These are phyloP conservation scores for Serendipita sp. DNA, from an alignment of 768 basidiomycete genomes.

Conservation along the genomic window DNA sequence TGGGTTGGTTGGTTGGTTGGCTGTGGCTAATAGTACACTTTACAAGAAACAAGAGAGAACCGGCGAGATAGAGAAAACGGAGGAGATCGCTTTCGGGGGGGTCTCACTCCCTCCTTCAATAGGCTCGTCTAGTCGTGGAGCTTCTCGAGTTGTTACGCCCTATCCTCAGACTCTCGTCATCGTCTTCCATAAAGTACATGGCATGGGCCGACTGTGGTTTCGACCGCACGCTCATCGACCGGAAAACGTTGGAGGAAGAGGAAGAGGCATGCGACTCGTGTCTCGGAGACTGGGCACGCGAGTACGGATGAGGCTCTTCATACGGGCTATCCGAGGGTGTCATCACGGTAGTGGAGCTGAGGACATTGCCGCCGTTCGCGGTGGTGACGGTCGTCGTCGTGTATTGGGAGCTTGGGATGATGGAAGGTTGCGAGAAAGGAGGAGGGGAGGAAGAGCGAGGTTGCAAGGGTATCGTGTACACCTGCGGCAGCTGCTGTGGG, in stretches of 20 bases:
- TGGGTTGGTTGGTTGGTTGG: too few relatives aligned
- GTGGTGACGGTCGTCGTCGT: background rate
- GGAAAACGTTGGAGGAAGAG: background rate
- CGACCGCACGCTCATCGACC: background rate
- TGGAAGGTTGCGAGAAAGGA: too few relatives aligned
- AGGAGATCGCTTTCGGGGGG: too few relatives aligned
- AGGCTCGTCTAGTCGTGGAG: too few relatives aligned
- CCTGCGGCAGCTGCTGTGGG: background rate
- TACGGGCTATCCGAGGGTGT: background rate
- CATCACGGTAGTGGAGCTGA: background rate
- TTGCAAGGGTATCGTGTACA: background rate
- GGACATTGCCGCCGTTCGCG: background rate
- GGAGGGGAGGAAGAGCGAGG: background rate
- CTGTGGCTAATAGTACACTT: too few relatives aligned
- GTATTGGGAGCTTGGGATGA: too few relatives aligned
- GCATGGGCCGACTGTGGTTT: background rate
- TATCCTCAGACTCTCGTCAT: background rate
- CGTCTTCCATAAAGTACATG: background rate
- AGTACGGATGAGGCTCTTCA: constrained; percentile 6
- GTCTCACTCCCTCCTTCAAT: too few relatives aligned
- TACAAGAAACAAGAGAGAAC: too few relatives aligned
- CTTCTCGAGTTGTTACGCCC: too few relatives aligned
- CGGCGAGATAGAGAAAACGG: too few relatives aligned
- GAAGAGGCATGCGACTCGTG: background rate
- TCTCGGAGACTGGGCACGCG: background rate